phyloP scores from a whole-genome alignment of 257 asterid species.

The Solanum chaucha region DNA sequence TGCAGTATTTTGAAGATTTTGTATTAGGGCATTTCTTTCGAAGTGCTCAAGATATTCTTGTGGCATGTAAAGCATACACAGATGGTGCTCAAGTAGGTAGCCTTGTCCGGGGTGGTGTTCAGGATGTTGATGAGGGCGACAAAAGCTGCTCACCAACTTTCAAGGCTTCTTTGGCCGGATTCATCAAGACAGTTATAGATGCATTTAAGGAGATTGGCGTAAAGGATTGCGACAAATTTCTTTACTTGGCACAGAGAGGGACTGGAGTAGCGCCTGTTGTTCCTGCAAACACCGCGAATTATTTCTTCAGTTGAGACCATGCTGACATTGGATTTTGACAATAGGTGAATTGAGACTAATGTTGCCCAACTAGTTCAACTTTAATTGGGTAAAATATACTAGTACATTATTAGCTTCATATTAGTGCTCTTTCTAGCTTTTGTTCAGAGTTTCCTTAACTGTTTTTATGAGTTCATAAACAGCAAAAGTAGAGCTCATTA shows the following conservation, averaged over 20 bases:
- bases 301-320: neutral
- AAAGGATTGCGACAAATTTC: constrained; percentile 54
- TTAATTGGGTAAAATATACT: neutral
- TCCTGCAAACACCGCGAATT: neutral
- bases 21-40: constrained; percentile 60
- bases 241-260: constrained; percentile 12
- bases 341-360: neutral
- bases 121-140: constrained; percentile 62
- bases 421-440: neutral
- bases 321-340: neutral
- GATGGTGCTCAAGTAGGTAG: constrained; percentile 93
- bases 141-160: constrained; percentile 59
- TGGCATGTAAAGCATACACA: constrained; percentile 66
- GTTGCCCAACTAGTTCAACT: neutral
- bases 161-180: constrained; percentile 24
- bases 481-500: neutral
- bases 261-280: neutral
- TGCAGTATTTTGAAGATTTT: constrained; percentile 78
- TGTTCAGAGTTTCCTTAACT: neutral
- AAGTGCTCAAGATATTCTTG: constrained; percentile 46
- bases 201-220: constrained; percentile 45
- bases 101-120: constrained; percentile 69
- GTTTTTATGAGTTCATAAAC: neutral
- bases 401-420: neutral
- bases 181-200: constrained; percentile 34